A percentile compares a stretch with the other conserved stretches of the same genome.
Conservation (phyloP, 768 basidiomycete genomes). For the Panellus pusillus region DNA sequence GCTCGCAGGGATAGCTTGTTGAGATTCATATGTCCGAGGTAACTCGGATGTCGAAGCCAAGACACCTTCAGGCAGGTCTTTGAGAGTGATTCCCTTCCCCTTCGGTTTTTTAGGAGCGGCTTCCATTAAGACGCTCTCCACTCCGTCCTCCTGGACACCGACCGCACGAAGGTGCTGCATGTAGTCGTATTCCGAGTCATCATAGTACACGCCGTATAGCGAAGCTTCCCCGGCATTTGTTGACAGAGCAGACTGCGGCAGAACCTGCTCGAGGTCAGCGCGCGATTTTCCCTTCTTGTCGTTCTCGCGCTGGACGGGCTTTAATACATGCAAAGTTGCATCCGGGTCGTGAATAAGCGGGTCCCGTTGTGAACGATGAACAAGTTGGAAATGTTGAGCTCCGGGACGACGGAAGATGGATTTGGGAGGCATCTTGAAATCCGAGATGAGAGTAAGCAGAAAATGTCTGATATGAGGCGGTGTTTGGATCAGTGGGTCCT, state of each 20-base stretch:
- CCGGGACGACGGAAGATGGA: constrained; percentile 91
- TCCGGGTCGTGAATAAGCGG: constrained; percentile 94
- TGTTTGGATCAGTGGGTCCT: not conserved
- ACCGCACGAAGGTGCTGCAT: constrained; percentile 91
- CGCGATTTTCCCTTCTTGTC: constrained; percentile 79
- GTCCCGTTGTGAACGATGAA: constrained; percentile 94
- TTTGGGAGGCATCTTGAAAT: constrained; percentile 62
- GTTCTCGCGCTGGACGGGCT: constrained; percentile 74
- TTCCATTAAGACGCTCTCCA: constrained; percentile 79
- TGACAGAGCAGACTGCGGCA: constrained; percentile 48
- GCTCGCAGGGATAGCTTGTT: constrained; percentile 77
- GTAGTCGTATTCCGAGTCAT: constrained; percentile 97
- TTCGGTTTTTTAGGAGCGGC: constrained; percentile 52
- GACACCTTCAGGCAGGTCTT: constrained; percentile 66
- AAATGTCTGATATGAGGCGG: constrained; percentile 6
- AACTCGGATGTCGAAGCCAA: constrained; percentile 75
- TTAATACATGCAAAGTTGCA: constrained; percentile 86
- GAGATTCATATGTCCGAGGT: constrained; percentile 71
- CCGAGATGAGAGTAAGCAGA: constrained; percentile 26
- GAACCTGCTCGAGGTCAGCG: constrained; percentile 68
- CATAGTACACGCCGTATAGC: constrained; percentile 88
- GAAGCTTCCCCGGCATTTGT: constrained; percentile 83
- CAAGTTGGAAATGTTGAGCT: constrained; percentile 92
- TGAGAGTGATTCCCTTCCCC: constrained; percentile 41
- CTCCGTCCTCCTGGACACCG: constrained; percentile 75